These are phyloP conservation scores for Boeremia exigua DNA, from an alignment of 2,329 filamentous ascomycete genomes.

Conservation along the genomic window DNA sequence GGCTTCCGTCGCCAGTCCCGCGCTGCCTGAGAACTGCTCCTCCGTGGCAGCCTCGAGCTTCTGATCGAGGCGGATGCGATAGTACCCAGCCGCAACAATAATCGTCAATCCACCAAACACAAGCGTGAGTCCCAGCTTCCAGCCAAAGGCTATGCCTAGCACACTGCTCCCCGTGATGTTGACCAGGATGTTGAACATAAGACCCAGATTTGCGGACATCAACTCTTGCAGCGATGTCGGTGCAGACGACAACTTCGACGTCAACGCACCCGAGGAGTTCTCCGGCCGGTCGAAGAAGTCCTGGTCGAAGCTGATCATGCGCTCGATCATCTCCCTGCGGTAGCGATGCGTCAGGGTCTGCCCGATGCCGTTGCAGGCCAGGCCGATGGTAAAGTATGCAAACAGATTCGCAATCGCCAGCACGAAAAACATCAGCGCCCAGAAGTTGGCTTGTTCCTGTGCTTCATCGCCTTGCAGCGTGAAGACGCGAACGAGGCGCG, in stretches of 20 bases:
- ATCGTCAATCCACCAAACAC: constrained; percentile 77
- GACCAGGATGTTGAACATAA: constrained; percentile 76
- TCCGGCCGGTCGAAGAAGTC: constrained; percentile 85
- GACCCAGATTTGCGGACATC: constrained; percentile 70
- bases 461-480: constrained; percentile 21
- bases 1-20: constrained; percentile 8
- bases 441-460: constrained; percentile 24
- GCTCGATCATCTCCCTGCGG: constrained; percentile 12
- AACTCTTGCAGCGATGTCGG: constrained; percentile 84
- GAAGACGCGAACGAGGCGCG: constrained; percentile 23
- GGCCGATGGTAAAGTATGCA: constrained; percentile 61
- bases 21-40: constrained; percentile 8
- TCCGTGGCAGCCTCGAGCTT: constrained; percentile 11
- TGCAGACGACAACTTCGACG: constrained; percentile 72
- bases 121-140: constrained; percentile 81
- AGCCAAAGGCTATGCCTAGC: constrained; percentile 47
- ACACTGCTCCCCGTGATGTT: constrained; percentile 75
- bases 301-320: constrained; percentile 14
- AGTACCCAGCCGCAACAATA: constrained; percentile 79
- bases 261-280: constrained; percentile 85
- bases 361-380: constrained; percentile 66
- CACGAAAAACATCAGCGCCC: constrained; percentile 34
- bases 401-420: constrained; percentile 25
- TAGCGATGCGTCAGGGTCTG: constrained; percentile 15
- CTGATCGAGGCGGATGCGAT: constrained; percentile 43